Conservation (phyloP, 495 filamentous ascomycete genomes). For the Aspergillus egyptiacus region DNA sequence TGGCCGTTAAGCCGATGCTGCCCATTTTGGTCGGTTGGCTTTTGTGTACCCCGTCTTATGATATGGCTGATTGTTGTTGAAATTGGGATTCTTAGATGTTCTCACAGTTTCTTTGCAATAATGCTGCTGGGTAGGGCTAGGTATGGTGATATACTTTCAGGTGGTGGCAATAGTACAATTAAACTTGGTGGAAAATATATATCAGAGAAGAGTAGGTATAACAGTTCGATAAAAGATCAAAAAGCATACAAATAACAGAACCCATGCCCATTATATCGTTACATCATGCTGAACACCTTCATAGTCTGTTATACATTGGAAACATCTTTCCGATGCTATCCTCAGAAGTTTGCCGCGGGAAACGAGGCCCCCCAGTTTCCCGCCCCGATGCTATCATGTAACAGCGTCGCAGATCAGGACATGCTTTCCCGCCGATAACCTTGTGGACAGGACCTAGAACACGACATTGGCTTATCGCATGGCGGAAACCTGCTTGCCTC, state of each 20-base stretch:
- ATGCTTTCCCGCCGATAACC: constrained; percentile 34
- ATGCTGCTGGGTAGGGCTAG: no score
- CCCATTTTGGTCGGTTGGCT: constrained; percentile 22
- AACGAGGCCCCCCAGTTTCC: constrained; percentile 28
- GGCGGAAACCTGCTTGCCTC: constrained; percentile 19
- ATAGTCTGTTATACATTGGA: constrained; percentile 33
- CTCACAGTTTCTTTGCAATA: no score
- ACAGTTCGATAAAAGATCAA: constrained; percentile 2
- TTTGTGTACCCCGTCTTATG: not conserved
- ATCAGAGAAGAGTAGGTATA: constrained; percentile 1
- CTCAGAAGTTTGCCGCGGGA: constrained; percentile 34
- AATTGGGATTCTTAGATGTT: no score
- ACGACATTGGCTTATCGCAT: constrained; percentile 13
- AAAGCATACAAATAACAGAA: constrained; percentile 8
- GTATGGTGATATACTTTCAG: no score
- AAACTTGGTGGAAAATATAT: no score
- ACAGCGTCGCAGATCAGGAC: constrained; percentile 10
- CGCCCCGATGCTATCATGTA: constrained; percentile 26
- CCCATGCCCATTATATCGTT: constrained; percentile 11
- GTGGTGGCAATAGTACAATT: no score
- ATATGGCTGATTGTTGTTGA: not conserved
- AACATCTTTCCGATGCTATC: constrained; percentile 17
- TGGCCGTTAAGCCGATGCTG: constrained; percentile 19
- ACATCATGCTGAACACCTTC: constrained; percentile 7
- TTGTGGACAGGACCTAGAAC: constrained; percentile 22